A percentile compares a stretch with the other conserved stretches of the same genome.
Conservation (phyloP, 2,329 filamentous ascomycete species). For the Aspergillus glaucus region DNA sequence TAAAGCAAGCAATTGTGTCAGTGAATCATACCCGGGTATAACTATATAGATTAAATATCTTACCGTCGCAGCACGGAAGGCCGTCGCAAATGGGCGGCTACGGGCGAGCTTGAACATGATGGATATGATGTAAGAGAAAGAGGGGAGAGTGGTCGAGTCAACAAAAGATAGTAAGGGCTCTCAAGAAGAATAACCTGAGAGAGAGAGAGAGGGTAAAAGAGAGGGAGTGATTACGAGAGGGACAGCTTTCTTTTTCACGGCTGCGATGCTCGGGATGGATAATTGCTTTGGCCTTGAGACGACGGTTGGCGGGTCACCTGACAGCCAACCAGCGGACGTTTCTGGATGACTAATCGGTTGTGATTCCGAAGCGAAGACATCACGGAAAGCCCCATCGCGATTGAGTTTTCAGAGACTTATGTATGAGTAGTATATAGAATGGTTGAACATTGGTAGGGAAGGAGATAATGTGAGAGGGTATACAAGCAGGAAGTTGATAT, state of each 20-base stretch:
- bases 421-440: not conserved
- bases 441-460: not conserved
- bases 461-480: too few relatives aligned
- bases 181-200: slow-evolving; percentile 8
- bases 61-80: slow-evolving; percentile 72
- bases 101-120: slow-evolving; percentile 83
- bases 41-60: slow-evolving; percentile 24
- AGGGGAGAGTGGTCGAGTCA: slow-evolving; percentile 12
- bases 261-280: slow-evolving; percentile 23
- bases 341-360: slow-evolving; percentile 23
- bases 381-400: slow-evolving; percentile 15
- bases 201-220: slow-evolving; percentile 7
- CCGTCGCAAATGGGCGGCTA: slow-evolving; percentile 72
- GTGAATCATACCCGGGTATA: not conserved
- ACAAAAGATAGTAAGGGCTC: slow-evolving; percentile 1
- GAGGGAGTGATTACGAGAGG: slow-evolving; percentile 6
- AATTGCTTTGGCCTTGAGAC: slow-evolving; percentile 14
- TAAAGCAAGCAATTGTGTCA: slow-evolving; percentile 3
- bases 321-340: slow-evolving; percentile 22
- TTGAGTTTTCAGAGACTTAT: not conserved
- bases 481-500: too few relatives aligned
- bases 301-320: slow-evolving; percentile 20
- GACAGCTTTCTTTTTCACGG: slow-evolving; percentile 32
- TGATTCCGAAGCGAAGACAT: slow-evolving; percentile 25
- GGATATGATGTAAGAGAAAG: slow-evolving; percentile 13